Percentiles rank a stretch among this genome's conserved stretches.
These are phyloP conservation scores for Calonectria montana DNA, from an alignment of 2,329 filamentous ascomycete genomes.

Conservation along the genomic window DNA sequence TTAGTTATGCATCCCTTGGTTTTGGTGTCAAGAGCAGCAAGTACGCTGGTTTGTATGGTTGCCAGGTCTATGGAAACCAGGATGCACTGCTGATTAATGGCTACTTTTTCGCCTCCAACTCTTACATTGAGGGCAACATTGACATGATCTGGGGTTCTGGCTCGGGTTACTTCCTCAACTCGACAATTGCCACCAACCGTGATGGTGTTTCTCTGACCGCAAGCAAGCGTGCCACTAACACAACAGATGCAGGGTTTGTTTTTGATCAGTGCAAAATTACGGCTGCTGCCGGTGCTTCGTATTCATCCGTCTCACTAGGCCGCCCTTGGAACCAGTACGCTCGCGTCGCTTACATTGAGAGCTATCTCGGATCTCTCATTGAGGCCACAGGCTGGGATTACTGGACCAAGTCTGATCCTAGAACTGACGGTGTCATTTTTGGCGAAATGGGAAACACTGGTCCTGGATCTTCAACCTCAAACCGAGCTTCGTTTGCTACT, in stretches of 20 bases:
- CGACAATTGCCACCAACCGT: constrained; percentile 45
- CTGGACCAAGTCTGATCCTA: constrained; percentile 36
- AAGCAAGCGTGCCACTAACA: constrained; percentile 52
- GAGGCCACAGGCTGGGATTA: constrained; percentile 32
- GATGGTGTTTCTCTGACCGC: constrained; percentile 46
- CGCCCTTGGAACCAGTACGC: constrained; percentile 38
- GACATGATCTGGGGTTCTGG: constrained; percentile 59
- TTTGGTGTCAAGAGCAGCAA: constrained; percentile 55
- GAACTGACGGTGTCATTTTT: constrained; percentile 34
- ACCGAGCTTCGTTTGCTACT: constrained; percentile 36
- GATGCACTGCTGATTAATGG: constrained; percentile 62
- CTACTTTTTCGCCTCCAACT: constrained; percentile 58
- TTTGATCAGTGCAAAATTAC: constrained; percentile 48
- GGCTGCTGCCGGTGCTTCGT: constrained; percentile 39
- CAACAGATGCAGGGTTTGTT: constrained; percentile 49
- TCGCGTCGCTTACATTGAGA: constrained; percentile 37
- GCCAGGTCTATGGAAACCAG: constrained; percentile 59
- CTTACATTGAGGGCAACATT: constrained; percentile 59
- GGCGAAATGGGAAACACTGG: constrained; percentile 36
- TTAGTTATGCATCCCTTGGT: constrained; percentile 56
- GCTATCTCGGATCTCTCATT: constrained; percentile 26
- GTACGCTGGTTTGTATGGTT: constrained; percentile 52
- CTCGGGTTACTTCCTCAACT: constrained; percentile 55
- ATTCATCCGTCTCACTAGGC: constrained; percentile 35
- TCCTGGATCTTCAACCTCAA: constrained; percentile 29